Base-by-base conservation (phyloP, 768 basidiomycete species). In the Phlegmacium glaucopus region DNA sequence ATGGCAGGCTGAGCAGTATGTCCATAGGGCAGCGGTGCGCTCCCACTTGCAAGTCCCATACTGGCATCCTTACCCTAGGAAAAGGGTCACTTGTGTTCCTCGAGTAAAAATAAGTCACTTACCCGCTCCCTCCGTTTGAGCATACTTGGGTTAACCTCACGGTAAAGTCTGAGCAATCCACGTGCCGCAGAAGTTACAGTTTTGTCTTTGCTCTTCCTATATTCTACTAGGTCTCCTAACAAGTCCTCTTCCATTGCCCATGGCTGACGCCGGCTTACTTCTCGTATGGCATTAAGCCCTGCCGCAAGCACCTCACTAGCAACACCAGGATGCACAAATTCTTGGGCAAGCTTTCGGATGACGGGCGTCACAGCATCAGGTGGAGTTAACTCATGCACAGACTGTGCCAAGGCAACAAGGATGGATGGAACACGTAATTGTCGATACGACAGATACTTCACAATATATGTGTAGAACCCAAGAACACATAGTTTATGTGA, bases 221-320 rank as follows among this genome's bases (percentile, higher is more conserved):
- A 99, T 67, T 93, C 94, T 43, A 98, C 80, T 52, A 99, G 66
- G 68, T 99, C 96, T 3, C 87, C 84, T 4, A 99, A 72, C 18
- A 97, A 66, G 58, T 97, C 95, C 55, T 92, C 91, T 55, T 95
- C 92, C 87, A 99, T 97, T 45, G 89, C 83, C 91, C 93, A 94
- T 4, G 95, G 92, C 62, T 99, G 96, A 32, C 95, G 68, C 27
- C 89, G 68, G 64, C 93, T 96, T n/a, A 99, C 81, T 64, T 98
- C 95, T 26, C 94, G 78, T 35, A 99, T 92, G 12, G 91, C 80
- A 65, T 99, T 99, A 53, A 99, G 71, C n/a, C 96, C 96, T 0
- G 95, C 96, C 1, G 94, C 85, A 51, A 97, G 88, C 58, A 98
- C 93, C 65, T 97, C 94, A 56, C 87, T 82, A 1, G 91, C 91